Conservation (phyloP, 192 early-diverging fungal species). For the Coemansia sp. region DNA sequence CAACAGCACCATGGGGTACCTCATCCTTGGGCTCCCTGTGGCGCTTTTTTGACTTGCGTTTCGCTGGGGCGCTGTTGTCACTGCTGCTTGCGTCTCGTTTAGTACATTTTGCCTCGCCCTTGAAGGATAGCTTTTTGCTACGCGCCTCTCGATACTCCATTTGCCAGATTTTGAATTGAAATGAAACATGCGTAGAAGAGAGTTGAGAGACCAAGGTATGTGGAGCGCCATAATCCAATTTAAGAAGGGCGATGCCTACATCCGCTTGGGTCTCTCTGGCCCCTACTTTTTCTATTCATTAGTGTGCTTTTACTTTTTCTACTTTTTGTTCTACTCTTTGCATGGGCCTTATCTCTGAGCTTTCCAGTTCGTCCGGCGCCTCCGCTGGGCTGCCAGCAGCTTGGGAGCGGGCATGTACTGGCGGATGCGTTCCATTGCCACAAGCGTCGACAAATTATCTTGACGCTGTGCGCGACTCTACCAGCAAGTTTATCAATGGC, state of each 20-base stretch:
- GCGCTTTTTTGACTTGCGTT: conserved; percentile 4
- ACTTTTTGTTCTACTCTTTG: neutral
- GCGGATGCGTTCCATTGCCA: conserved; percentile 16
- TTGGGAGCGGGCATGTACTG: conserved; percentile 39
- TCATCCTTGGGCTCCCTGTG: conserved; percentile 6
- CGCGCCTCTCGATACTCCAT: conserved; percentile 30
- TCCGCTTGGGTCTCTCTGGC: neutral
- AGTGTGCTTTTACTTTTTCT: neutral
- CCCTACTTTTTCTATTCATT: no score
- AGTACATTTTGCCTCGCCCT: conserved; percentile 14
- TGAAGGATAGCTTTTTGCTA: conserved; percentile 35
- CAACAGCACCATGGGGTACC: neutral
- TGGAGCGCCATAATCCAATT: neutral
- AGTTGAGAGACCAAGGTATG: neutral
- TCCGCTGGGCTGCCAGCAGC: conserved; percentile 17
- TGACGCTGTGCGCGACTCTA: conserved; percentile 44
- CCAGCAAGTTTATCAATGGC: conserved; percentile 17
- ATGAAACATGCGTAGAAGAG: neutral
- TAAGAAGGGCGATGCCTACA: neutral
- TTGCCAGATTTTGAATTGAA: neutral
- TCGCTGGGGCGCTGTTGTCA: neutral
- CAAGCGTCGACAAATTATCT: conserved; percentile 28
- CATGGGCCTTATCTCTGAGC: conserved; percentile 39
- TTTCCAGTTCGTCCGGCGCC: conserved; percentile 10
- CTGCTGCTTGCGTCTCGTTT: neutral